These are phyloP conservation scores for Saitozyma podzolica DNA, from an alignment of 768 basidiomycete genomes.

Conservation along the genomic window DNA sequence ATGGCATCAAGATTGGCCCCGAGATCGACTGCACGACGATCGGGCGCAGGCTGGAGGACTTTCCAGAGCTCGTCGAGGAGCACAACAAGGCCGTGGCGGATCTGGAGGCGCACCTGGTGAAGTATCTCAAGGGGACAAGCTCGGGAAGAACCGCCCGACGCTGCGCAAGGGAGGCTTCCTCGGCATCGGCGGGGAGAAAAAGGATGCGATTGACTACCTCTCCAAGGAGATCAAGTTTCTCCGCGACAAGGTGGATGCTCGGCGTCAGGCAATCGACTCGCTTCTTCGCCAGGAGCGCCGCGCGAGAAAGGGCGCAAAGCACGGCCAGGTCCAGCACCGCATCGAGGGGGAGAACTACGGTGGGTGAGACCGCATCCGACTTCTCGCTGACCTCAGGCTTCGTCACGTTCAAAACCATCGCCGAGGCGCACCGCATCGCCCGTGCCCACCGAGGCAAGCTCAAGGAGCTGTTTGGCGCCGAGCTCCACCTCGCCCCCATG, in stretches of 20 bases:
- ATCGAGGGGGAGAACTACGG: slow-evolving; percentile 70
- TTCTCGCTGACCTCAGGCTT: slow-evolving; percentile 24
- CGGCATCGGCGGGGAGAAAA: slow-evolving; percentile 78
- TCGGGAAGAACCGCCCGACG: slow-evolving; percentile 77
- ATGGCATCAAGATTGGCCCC: slow-evolving; percentile 52
- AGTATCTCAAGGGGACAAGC: slow-evolving; percentile 79
- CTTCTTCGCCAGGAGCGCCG: slow-evolving; percentile 58
- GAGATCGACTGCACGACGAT: slow-evolving; percentile 52
- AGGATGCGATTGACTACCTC: slow-evolving; percentile 91
- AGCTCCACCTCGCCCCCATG: slow-evolving; percentile 50
- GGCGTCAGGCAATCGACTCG: slow-evolving; percentile 55
- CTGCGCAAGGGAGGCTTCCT: slow-evolving; percentile 75
- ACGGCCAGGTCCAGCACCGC: slow-evolving; percentile 12
- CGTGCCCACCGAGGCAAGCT: slow-evolving; percentile 47
- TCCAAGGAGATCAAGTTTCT: slow-evolving; percentile 53
- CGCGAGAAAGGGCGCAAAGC: slow-evolving; percentile 57
- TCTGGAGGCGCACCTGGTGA: slow-evolving; percentile 83
- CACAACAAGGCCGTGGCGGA: slow-evolving; percentile 87
- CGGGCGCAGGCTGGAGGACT: slow-evolving; percentile 72
- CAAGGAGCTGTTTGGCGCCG: slow-evolving; percentile 51
- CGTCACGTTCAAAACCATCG: slow-evolving; percentile 52
- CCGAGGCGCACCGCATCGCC: slow-evolving; percentile 54
- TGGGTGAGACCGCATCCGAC: not conserved
- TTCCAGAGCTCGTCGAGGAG: slow-evolving; percentile 86
- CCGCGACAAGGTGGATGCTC: slow-evolving; percentile 61